A percentile compares a stretch with the other conserved stretches of the same genome.
Evolutionary conservation across 352 stramenopile species (phyloP).

Genomic region (Phytopythium cucurbitacearum): DNA sequence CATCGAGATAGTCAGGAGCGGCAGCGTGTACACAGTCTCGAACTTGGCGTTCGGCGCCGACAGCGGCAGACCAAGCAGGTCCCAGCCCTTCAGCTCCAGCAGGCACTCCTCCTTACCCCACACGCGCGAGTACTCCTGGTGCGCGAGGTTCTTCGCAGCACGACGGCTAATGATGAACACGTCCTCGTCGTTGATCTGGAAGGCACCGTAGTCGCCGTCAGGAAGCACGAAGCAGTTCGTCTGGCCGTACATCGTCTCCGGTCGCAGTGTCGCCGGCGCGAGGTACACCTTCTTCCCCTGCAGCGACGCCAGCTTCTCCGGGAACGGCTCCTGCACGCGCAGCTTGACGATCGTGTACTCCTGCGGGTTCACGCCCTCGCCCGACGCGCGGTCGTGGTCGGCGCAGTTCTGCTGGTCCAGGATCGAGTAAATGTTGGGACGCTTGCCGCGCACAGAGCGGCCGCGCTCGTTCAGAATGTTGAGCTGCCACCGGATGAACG

Average conservation of each 20-base stretch:
- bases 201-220: conserved; percentile 98
- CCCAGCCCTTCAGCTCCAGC: conserved; percentile 92
- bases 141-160: conserved; percentile 92
- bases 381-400: conserved; percentile 98
- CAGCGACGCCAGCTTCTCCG: conserved; percentile 72
- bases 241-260: conserved; percentile 99
- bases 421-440: conserved; percentile 98
- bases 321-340: conserved; percentile 79
- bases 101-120: conserved; percentile 89
- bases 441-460: conserved; percentile 92
- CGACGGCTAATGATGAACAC: conserved; percentile 95
- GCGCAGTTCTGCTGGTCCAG: conserved; percentile 98
- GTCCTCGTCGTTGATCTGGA: conserved; percentile 93
- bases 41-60: conserved; percentile 95
- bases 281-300: conserved; percentile 93
- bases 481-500: conserved; percentile 99
- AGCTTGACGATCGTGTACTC: conserved; percentile 99
- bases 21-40: conserved; percentile 99
- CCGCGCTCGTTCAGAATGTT: conserved; percentile 93
- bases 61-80: conserved; percentile 96
- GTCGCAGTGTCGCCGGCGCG: conserved; percentile 96
- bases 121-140: conserved; percentile 90
- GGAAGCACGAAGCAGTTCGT: conserved; percentile 99
- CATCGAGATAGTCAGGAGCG: conserved; percentile 99
- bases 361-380: conserved; percentile 98